These are phyloP conservation scores for Coniosporium apollinis DNA, from an alignment of 495 filamentous ascomycete species.

Conservation along the genomic window DNA sequence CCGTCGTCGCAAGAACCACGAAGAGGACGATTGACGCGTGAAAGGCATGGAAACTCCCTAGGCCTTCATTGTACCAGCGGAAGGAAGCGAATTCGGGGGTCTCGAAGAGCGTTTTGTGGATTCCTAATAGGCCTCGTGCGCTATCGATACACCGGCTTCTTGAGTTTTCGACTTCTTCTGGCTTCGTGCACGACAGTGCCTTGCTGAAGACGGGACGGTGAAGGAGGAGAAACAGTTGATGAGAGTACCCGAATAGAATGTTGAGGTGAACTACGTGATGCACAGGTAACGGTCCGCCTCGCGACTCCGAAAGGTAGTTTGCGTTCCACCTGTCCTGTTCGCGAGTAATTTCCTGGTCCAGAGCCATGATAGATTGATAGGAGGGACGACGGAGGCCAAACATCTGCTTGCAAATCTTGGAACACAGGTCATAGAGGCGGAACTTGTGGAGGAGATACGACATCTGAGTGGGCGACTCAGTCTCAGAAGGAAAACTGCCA, in stretches of 20 bases:
- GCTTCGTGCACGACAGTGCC: constrained; percentile 25
- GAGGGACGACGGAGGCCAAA: constrained; percentile 22
- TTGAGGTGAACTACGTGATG: constrained; percentile 30
- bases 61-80: constrained; percentile 26
- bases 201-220: constrained; percentile 28
- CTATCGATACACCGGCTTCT: constrained; percentile 28
- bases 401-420: constrained; percentile 26
- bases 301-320: constrained; percentile 22
- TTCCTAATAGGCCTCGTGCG: constrained; percentile 26
- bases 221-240: constrained; percentile 31
- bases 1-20: neutral
- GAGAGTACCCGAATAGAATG: constrained; percentile 30
- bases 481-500: constrained; percentile 13
- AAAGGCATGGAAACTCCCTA: constrained; percentile 1
- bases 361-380: constrained; percentile 15
- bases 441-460: constrained; percentile 30
- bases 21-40: neutral
- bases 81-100: constrained; percentile 25
- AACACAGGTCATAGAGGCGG: constrained; percentile 26
- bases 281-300: constrained; percentile 15
- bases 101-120: constrained; percentile 25
- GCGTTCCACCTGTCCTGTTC: constrained; percentile 26
- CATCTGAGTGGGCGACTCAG: constrained; percentile 29
- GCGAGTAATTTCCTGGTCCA: constrained; percentile 25
- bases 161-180: constrained; percentile 21